Conservation (phyloP, 148 eudicot species). For the Pharnaceum exiguum region DNA sequence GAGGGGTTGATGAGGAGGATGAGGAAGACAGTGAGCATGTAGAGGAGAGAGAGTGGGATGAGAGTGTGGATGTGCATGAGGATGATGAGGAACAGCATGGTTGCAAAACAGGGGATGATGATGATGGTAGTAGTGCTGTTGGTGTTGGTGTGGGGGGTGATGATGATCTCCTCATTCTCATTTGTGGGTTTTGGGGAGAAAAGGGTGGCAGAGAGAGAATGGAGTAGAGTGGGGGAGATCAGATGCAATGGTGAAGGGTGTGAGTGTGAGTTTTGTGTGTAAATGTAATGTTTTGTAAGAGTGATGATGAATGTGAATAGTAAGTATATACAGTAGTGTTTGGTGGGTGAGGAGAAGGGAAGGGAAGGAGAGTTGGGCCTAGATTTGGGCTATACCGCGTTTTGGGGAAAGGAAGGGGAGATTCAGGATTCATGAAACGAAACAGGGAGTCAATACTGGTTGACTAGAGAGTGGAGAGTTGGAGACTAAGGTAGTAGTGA, state of each 20-base stretch:
- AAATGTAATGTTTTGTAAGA: too few relatives aligned
- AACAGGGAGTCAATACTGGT: too few relatives aligned
- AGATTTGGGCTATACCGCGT: conserved; percentile 17
- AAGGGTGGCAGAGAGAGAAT: too few relatives aligned
- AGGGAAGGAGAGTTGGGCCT: not conserved
- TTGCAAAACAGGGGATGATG: conserved; percentile 23
- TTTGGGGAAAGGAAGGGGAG: not conserved
- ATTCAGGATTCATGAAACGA: not conserved
- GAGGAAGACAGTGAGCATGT: conserved; percentile 32
- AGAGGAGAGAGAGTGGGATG: conserved; percentile 25
- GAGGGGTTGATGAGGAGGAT: conserved; percentile 6
- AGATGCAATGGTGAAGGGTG: not conserved
- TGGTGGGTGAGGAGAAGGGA: not conserved
- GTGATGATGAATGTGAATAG: not conserved
- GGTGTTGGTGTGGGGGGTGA: conserved; percentile 11
- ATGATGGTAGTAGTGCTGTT: conserved; percentile 16
- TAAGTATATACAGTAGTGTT: not conserved
- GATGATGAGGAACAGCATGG: conserved; percentile 23
- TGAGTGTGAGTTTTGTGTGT: too few relatives aligned
- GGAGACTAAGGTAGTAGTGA: too few relatives aligned
- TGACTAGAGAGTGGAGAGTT: too few relatives aligned
- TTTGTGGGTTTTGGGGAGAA: too few relatives aligned
- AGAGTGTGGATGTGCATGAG: conserved; percentile 27
- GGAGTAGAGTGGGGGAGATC: too few relatives aligned
- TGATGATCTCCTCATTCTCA: too few relatives aligned